Conservation (phyloP, 495 filamentous ascomycete genomes). For the Polyplosphaeria fusca region DNA sequence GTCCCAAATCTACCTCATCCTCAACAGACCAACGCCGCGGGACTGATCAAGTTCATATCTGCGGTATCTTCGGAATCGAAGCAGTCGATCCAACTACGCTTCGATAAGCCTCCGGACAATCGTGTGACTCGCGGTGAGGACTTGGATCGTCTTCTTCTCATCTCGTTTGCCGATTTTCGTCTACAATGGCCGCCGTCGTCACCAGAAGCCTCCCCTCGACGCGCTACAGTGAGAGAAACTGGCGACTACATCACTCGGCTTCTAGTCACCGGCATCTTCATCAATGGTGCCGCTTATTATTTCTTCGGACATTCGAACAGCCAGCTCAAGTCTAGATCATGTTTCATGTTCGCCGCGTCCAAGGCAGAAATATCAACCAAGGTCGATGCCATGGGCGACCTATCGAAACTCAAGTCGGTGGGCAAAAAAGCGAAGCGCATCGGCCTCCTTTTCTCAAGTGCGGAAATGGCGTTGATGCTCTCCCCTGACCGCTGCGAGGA, state of each 20-base stretch:
- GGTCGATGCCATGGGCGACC: conserved; percentile 48
- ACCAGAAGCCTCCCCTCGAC: conserved; percentile 30
- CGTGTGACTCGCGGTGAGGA: conserved; percentile 38
- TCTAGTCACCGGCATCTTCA: conserved; percentile 41
- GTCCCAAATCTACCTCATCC: conserved; percentile 37
- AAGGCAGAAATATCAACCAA: conserved; percentile 41
- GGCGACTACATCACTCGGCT: conserved; percentile 45
- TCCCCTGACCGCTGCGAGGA: conserved; percentile 46
- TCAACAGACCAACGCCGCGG: conserved; percentile 23
- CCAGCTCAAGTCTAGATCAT: conserved; percentile 51
- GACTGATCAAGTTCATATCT: conserved; percentile 41
- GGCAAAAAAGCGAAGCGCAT: conserved; percentile 53
- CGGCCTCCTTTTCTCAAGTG: conserved; percentile 49
- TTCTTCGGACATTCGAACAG: conserved; percentile 55
- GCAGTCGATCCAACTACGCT: conserved; percentile 38
- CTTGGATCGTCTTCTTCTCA: conserved; percentile 39
- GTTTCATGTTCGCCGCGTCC: conserved; percentile 46
- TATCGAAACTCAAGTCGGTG: conserved; percentile 52
- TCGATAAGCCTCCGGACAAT: conserved; percentile 38
- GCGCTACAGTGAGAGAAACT: conserved; percentile 42
- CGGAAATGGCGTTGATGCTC: conserved; percentile 42
- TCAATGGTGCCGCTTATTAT: conserved; percentile 48
- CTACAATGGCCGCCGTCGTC: conserved; percentile 23
- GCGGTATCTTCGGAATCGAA: conserved; percentile 35
- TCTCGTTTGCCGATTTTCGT: conserved; percentile 47